phyloP scores from a whole-genome alignment of 352 stramenopile genomes.

The Phytophthora quininea region DNA sequence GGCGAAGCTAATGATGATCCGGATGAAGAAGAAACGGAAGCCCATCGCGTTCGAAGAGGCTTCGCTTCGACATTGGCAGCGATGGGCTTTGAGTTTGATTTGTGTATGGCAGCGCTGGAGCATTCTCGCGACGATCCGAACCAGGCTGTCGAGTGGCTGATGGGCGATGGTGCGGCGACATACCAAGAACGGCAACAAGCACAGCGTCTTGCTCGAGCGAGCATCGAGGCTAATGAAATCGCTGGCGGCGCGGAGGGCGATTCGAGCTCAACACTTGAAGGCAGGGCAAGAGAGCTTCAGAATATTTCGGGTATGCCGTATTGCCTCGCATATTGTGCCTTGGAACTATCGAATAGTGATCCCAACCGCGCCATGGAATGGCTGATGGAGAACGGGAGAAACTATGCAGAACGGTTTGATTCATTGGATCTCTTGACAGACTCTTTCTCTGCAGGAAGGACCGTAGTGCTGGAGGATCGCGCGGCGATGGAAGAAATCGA shows the following conservation, averaged over 20 bases:
- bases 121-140: slow-evolving; percentile 86
- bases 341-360: slow-evolving; percentile 83
- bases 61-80: slow-evolving; percentile 85
- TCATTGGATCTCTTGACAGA: slow-evolving; percentile 53
- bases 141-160: slow-evolving; percentile 86
- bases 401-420: slow-evolving; percentile 64
- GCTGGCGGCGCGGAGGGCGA: slow-evolving; percentile 24
- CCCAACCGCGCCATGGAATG: slow-evolving; percentile 89
- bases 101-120: slow-evolving; percentile 86
- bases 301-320: slow-evolving; percentile 81
- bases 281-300: slow-evolving; percentile 73
- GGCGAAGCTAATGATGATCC: slow-evolving; percentile 55
- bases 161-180: slow-evolving; percentile 68
- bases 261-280: slow-evolving; percentile 46
- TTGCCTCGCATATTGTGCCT: slow-evolving; percentile 58
- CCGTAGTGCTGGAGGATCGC: slow-evolving; percentile 55
- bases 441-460: slow-evolving; percentile 51
- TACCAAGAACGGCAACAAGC: slow-evolving; percentile 80
- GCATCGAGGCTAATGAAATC: slow-evolving; percentile 35
- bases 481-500: slow-evolving; percentile 84
- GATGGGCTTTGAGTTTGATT: slow-evolving; percentile 90
- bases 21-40: slow-evolving; percentile 76
- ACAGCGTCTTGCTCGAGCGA: slow-evolving; percentile 55
- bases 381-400: slow-evolving; percentile 83
- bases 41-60: slow-evolving; percentile 68